Evolutionary conservation across 1,284 basidiomycete genomes (phyloP).

Genomic region (Sporisorium sorghi): DNA sequence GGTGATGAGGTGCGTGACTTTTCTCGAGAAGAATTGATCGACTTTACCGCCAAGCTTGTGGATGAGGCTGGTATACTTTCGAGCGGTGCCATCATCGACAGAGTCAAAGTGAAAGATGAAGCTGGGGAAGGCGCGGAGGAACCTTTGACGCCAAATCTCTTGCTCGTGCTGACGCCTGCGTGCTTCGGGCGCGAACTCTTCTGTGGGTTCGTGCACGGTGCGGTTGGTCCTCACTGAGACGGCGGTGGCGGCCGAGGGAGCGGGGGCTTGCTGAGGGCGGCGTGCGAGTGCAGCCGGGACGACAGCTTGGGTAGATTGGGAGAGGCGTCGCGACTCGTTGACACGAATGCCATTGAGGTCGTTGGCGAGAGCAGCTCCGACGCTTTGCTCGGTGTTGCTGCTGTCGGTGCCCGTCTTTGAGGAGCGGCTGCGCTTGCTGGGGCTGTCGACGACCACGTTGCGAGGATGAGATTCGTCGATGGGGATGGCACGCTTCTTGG

Average conservation of each 20-base stretch:
- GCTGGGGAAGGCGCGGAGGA: conserved; percentile 58
- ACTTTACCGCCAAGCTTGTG: conserved; percentile 60
- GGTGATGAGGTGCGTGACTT: conserved; percentile 66
- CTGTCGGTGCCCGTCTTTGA: conserved; percentile 50
- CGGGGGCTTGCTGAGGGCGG: conserved; percentile 15
- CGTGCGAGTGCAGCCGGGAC: conserved; percentile 15
- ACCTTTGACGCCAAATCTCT: conserved; percentile 60
- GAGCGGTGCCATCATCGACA: conserved; percentile 51
- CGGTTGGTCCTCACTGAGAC: conserved; percentile 57
- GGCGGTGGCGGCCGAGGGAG: conserved; percentile 11
- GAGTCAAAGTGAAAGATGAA: conserved; percentile 67
- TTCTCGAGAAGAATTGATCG: conserved; percentile 67
- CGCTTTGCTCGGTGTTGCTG: conserved; percentile 47
- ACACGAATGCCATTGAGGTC: conserved; percentile 49
- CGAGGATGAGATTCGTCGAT: conserved; percentile 63
- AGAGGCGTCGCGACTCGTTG: conserved; percentile 27
- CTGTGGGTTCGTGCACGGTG: conserved; percentile 52
- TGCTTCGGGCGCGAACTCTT: conserved; percentile 56
- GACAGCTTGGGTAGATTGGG: conserved; percentile 15
- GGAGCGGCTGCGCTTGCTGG: conserved; percentile 57
- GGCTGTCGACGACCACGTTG: conserved; percentile 53
- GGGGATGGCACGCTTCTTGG: conserved; percentile 65
- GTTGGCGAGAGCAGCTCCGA: conserved; percentile 38
- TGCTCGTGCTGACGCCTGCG: conserved; percentile 45
- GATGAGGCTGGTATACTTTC: conserved; percentile 45